Evolutionary conservation across 1,284 basidiomycete genomes (phyloP).

Genomic region (Vanrija sp.): DNA sequence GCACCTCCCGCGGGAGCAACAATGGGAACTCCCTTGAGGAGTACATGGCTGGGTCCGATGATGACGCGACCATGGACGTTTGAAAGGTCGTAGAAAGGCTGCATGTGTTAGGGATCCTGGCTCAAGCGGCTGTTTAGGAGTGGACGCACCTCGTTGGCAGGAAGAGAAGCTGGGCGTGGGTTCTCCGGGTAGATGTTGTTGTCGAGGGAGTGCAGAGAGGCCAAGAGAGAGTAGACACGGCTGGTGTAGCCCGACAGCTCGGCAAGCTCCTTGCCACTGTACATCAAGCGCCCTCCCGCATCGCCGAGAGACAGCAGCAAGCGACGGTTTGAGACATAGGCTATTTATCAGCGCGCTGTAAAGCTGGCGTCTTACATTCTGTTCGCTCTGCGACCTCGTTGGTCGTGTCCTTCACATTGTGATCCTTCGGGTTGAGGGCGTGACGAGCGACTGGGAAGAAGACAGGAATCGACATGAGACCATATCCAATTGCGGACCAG

Average conservation of each 20-base stretch:
- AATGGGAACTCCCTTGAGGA: conserved; percentile 69
- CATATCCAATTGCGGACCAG: conserved; percentile 87
- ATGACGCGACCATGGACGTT: conserved; percentile 50
- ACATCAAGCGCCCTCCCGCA: conserved; percentile 77
- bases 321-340: conserved; percentile 94
- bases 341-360: conserved; percentile 47
- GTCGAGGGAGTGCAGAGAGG: conserved; percentile 72
- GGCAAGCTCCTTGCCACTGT: conserved; percentile 65
- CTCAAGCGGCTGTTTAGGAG: too few species aligned
- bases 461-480: conserved; percentile 81
- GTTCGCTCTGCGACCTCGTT: conserved; percentile 56
- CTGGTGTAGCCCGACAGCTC: conserved; percentile 90
- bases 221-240: conserved; percentile 80
- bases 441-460: conserved; percentile 53
- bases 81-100: conserved; percentile 51
- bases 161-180: conserved; percentile 26
- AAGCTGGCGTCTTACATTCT: conserved; percentile 54
- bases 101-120: conserved; percentile 33
- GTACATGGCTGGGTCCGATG: conserved; percentile 51
- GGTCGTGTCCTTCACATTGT: conserved; percentile 6
- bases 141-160: conserved; percentile 26
- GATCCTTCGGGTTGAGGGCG: neutral
- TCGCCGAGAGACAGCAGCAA: conserved; percentile 89
- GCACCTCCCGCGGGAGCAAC: conserved; percentile 59
- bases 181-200: conserved; percentile 42